Evolutionary conservation across 768 basidiomycete genomes (phyloP).

Genomic region (Ephemerocybe angulata): DNA sequence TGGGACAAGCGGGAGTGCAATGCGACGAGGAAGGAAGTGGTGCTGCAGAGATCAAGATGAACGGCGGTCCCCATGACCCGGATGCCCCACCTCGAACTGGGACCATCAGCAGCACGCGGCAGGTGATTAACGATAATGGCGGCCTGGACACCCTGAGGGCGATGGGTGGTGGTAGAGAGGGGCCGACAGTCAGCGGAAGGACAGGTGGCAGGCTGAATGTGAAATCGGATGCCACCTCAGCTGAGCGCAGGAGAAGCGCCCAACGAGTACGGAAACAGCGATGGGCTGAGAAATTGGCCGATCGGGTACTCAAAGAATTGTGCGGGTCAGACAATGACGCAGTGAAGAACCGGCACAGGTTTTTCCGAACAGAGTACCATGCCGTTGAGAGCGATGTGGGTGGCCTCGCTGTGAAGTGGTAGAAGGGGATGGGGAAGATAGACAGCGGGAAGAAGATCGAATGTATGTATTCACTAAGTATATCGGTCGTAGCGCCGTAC

Average conservation of each 20-base stretch:
- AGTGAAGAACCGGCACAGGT: conserved; percentile 41
- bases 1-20: not conserved
- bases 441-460: not conserved
- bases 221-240: not conserved
- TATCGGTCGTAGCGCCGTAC: conserved; percentile 4
- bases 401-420: conserved; percentile 77
- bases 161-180: conserved; percentile 5
- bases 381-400: conserved; percentile 81
- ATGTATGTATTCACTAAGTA: conserved; percentile 4
- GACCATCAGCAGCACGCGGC: not conserved
- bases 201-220: not conserved
- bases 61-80: not conserved
- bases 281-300: conserved; percentile 21
- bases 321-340: conserved; percentile 30
- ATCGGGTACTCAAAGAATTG: conserved; percentile 23
- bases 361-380: conserved; percentile 77
- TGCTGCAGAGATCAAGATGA: conserved; percentile 2
- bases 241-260: not conserved
- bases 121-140: not conserved
- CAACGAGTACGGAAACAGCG: not conserved
- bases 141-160: not conserved
- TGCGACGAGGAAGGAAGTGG: not conserved
- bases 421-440: conserved; percentile 8
- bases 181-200: not conserved
- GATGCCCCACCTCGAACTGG: not conserved